Evolutionary conservation across 2,329 filamentous ascomycete genomes (phyloP), one percentile per base, ranked within the genome.

Genomic region (Penicillium digitatum): DNA sequence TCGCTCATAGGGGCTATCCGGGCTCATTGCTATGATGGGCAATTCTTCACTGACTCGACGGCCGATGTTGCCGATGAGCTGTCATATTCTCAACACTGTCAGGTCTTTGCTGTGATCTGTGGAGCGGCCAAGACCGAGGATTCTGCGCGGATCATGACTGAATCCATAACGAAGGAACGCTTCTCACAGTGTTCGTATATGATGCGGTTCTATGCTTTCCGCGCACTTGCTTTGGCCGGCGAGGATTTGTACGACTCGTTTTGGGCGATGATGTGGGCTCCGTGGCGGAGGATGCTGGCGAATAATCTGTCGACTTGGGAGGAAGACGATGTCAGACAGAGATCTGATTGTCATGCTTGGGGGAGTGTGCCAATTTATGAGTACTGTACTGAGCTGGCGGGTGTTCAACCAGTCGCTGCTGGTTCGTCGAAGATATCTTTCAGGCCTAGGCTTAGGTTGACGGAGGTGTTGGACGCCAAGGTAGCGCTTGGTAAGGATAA

Each of bases 301-400:
- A 66, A 72, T 51, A 72, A 74, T 48, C 50, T 77, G 10, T 67
- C 74, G 0, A 78, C 74, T 3, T 77, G 74, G 74, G 71, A 72
- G 40, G 75, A 78, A 50, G 74, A 77, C 47, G 69, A 73, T 52
- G 74, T 77, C 5, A 62, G 70, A 3, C 73, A 75, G 55, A 68
- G 75, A 5, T 76, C 73, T 1, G 75, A 78, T 58, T 78, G 75
- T 47, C 75, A 78, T 63, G 74, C 75, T 2, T 77, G 74, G 75
- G 72, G 74, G 1, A 74, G 72, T 52, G 72, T 75, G 16, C 74
- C 74, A 0, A 63, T 78, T 4, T 76, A 76, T 48, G 75, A 77
- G 53, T 76, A 69, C 37, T 72, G 67, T 31, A 69, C 70, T 9
- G 75, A 77, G 58, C 10, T 77, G 5, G 66, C 65, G 7, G 66